Percentiles rank a stretch among this genome's conserved stretches.
phyloP scores from a whole-genome alignment of 441 rosid species.

The Erodium trifolium region DNA sequence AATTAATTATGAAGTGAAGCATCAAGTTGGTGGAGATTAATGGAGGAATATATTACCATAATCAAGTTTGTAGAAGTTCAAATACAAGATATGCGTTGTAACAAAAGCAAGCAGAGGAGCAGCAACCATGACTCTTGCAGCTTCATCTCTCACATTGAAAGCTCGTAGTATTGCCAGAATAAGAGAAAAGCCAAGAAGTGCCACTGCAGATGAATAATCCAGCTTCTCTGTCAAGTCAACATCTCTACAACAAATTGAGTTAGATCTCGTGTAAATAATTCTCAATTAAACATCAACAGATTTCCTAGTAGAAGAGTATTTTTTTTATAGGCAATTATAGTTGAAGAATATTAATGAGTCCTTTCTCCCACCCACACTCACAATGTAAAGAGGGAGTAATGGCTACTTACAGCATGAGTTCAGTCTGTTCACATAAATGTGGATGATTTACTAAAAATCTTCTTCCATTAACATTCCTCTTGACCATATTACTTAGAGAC shows the following conservation, averaged over 20 bases:
- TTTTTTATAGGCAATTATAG: neutral
- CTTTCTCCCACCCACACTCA: neutral
- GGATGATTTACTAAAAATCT: neutral
- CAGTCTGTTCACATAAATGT: neutral
- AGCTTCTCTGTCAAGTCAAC: conserved; percentile 54
- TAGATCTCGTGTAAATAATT: neutral
- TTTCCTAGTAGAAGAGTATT: neutral
- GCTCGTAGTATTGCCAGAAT: conserved; percentile 43
- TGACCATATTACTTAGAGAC: neutral
- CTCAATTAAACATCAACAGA: neutral
- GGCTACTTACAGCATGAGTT: neutral
- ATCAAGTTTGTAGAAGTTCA: conserved; percentile 49
- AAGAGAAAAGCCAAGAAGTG: conserved; percentile 39
- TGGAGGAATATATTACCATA: conserved; percentile 34
- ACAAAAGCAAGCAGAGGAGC: conserved; percentile 54
- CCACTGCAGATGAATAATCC: conserved; percentile 50
- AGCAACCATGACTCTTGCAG: conserved; percentile 53
- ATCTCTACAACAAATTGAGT: conserved; percentile 30
- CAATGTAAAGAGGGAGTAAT: neutral
- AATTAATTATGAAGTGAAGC: neutral
- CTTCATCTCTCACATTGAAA: conserved; percentile 42
- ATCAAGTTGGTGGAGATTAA: conserved; percentile 2
- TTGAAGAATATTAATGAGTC: neutral
- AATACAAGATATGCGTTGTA: conserved; percentile 53
- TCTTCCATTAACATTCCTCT: neutral